Evolutionary conservation across 345 rosid species (phyloP), one percentile per base, ranked within the genome.

Genomic region (Linum lewisii): DNA sequence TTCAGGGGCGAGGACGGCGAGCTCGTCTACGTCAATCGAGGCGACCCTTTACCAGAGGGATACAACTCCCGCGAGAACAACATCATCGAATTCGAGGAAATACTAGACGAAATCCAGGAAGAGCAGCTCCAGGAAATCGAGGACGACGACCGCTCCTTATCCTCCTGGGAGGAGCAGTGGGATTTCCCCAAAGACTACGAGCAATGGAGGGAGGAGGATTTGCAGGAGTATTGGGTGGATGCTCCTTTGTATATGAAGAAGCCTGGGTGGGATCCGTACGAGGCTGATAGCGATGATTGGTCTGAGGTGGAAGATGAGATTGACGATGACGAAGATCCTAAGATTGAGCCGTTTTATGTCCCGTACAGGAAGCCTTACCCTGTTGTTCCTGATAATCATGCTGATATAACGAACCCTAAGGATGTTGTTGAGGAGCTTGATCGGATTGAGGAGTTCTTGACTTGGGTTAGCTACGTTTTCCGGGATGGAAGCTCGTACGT

Each of bases 381-480:
- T 11, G 83, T 66, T 1, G 75, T 87, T 50, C 94, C 96, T 0
- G 89, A 84, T 66, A 75, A 84, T 54, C 78, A 87, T 37, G 63
- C 29, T 54, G 91, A 91, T 61, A 81, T 87, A 18, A 64, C 77
- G 22, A 81, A 21, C 63, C 77, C 97, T 5, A 85, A 85, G 64
- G 84, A 68, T 16, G 94, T 84, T 22, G 66, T 90, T 57, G 97
- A 90, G 73, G 97, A 90, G 68, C 69, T 90, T 72, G 95, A 90
- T 80, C 76, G 98, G 74, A 82, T 88, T 69, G 98, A 91, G 73
- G 96, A 87, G 83, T 85, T 87, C 54, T 82, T 91, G 59, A 76
- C 64, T 22, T 87, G 96, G 96, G 92, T 79, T 71, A 91, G 98
- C 98, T 91, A 79, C 82, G 80, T 91, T 79, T 91, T 91, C 73